These are phyloP conservation scores for Capsicum rhomboideum DNA, from an alignment of 257 asterid genomes.

Conservation along the genomic window DNA sequence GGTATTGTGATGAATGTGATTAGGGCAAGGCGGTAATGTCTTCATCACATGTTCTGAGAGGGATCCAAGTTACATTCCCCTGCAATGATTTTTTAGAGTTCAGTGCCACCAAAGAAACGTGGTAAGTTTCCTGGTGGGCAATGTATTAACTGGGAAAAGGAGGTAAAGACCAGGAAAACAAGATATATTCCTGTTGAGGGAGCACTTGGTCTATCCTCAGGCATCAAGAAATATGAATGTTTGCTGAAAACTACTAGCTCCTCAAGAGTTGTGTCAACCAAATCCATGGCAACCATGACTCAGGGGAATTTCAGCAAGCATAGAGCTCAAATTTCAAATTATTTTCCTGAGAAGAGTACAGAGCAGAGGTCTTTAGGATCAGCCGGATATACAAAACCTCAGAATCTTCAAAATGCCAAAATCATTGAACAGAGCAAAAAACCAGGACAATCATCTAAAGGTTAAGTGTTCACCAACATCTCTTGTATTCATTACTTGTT, in stretches of 20 bases:
- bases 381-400: slow-evolving; percentile 6
- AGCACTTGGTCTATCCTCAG: slow-evolving; percentile 39
- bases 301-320: slow-evolving; percentile 11
- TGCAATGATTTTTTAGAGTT: background rate
- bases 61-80: background rate
- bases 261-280: slow-evolving; percentile 5
- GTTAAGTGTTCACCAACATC: background rate
- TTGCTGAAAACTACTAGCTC: background rate
- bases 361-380: slow-evolving; percentile 7
- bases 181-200: slow-evolving; percentile 34
- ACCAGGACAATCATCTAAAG: no score
- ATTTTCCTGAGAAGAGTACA: background rate
- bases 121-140: background rate
- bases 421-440: background rate
- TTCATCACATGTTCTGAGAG: slow-evolving; percentile 3
- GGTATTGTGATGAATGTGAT: slow-evolving; percentile 52
- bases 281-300: background rate
- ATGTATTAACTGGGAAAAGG: slow-evolving; percentile 28
- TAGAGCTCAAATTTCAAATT: background rate
- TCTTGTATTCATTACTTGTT: background rate
- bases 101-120: background rate
- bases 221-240: slow-evolving; percentile 6
- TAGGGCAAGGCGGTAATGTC: background rate
- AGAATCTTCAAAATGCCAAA: slow-evolving; percentile 9
- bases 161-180: slow-evolving; percentile 38